Conservation (phyloP, 108 stramenopile species). For the Thalassiosira profunda region DNA sequence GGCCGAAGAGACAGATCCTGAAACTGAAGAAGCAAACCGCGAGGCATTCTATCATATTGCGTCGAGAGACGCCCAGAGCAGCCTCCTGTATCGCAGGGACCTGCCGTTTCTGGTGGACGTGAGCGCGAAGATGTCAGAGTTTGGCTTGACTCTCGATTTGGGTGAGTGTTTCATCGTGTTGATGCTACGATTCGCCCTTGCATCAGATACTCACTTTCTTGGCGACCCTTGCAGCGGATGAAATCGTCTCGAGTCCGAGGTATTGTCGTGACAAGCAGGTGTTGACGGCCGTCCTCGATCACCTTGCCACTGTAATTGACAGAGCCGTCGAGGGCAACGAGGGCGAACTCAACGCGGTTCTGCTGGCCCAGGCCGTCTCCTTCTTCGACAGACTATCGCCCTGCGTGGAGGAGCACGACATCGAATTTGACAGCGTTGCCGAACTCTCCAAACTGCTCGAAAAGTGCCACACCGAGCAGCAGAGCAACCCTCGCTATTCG, state of each 20-base stretch:
- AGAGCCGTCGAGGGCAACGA: conserved; percentile 29
- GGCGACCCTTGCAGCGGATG: conserved; percentile 22
- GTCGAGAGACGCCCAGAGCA: conserved; percentile 53
- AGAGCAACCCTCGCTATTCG: conserved; percentile 8
- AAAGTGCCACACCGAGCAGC: conserved; percentile 11
- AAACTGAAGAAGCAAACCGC: neutral
- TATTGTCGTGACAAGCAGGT: conserved; percentile 16
- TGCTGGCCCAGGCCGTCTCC: conserved; percentile 42
- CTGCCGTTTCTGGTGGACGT: conserved; percentile 64
- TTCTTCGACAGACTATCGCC: conserved; percentile 49
- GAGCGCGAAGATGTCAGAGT: conserved; percentile 59
- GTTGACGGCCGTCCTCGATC: conserved; percentile 26
- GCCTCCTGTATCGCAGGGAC: conserved; percentile 66
- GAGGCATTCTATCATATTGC: conserved; percentile 65
- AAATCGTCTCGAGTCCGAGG: conserved; percentile 35
- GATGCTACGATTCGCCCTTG: neutral
- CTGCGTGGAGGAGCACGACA: conserved; percentile 10
- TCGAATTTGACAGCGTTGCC: conserved; percentile 22
- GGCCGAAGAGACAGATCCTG: conserved; percentile 12
- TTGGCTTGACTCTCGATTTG: conserved; percentile 68
- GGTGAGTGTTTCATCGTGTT: conserved; percentile 35
- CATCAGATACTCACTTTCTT: neutral
- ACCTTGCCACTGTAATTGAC: conserved; percentile 40
- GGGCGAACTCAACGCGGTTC: conserved; percentile 20
- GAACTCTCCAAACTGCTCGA: conserved; percentile 28